These are phyloP conservation scores for Austroboletus festivus DNA, from an alignment of 768 basidiomycete genomes.

Conservation along the genomic window DNA sequence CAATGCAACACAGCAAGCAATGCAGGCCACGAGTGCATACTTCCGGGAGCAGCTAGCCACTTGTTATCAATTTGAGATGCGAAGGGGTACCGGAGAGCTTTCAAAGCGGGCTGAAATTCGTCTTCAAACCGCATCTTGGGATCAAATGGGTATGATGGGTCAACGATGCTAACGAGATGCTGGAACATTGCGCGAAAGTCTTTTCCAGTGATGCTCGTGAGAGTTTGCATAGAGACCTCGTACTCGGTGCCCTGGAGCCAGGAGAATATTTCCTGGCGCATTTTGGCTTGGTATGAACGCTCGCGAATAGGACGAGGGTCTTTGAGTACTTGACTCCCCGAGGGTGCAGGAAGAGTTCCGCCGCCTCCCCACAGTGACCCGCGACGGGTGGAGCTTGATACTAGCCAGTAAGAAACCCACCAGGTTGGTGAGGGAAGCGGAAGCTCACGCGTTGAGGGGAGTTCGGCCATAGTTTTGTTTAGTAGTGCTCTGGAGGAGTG, in stretches of 20 bases:
- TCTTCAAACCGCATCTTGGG: conserved; percentile 68
- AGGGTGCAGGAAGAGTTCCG: conserved; percentile 41
- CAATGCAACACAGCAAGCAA: conserved; percentile 88
- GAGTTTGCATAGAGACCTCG: conserved; percentile 63
- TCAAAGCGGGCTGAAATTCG: conserved; percentile 74
- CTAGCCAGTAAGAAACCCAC: too few relatives aligned
- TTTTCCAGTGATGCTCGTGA: conserved; percentile 78
- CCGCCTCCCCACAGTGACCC: conserved; percentile 72
- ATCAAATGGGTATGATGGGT: conserved; percentile 63
- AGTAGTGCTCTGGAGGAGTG: conserved; percentile 64
- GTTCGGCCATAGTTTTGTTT: conserved; percentile 71
- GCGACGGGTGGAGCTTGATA: conserved; percentile 63
- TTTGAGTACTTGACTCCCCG: conserved; percentile 55
- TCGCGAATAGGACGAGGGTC: conserved; percentile 82
- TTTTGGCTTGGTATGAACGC: conserved; percentile 64
- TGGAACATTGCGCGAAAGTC: conserved; percentile 86
- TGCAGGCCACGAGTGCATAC: conserved; percentile 89
- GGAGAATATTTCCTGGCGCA: conserved; percentile 71
- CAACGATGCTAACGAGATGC: conserved; percentile 66
- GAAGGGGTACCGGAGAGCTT: conserved; percentile 79
- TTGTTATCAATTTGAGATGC: conserved; percentile 76
- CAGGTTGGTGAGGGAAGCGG: not conserved
- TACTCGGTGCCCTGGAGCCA: conserved; percentile 68
- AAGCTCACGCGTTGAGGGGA: conserved; percentile 61
- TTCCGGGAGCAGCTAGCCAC: conserved; percentile 84